phyloP scores from a whole-genome alignment of 164 flowering plant genomes.

The Litsea cubeba region DNA sequence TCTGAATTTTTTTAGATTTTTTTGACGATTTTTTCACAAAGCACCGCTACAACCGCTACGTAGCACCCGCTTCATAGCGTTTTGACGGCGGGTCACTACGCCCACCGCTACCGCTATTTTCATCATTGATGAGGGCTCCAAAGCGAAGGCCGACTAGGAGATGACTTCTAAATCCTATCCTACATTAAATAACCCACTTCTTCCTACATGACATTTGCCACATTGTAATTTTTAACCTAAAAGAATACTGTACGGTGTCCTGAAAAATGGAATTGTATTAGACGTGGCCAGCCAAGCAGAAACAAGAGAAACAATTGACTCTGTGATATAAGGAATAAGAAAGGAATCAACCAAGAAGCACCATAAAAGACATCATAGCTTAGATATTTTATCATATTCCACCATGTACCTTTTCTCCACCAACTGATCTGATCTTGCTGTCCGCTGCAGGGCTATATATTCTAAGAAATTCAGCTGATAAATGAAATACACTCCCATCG shows the following conservation, averaged over 20 bases:
- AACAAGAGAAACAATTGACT: not conserved
- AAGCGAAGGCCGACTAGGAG: no score
- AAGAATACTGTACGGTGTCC: not conserved
- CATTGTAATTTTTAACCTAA: not conserved
- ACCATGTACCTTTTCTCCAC: conserved; percentile 73
- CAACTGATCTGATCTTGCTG: conserved; percentile 66
- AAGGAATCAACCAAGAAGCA: not conserved
- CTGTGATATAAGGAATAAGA: not conserved
- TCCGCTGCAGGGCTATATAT: conserved; percentile 74
- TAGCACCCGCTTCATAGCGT: no score
- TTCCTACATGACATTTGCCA: not conserved
- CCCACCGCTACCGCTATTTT: no score
- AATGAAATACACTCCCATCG: conserved; percentile 41
- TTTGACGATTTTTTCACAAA: no score
- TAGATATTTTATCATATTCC: not conserved
- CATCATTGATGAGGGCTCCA: no score
- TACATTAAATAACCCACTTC: no score
- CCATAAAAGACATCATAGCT: not conserved
- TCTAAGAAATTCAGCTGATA: conserved; percentile 71
- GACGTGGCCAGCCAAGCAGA: not conserved
- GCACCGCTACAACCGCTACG: no score
- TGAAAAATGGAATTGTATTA: not conserved
- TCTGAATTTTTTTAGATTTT: no score
- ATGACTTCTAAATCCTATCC: no score
- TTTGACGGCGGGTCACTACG: no score